These are phyloP conservation scores for Tolypocladium amazonense DNA, from an alignment of 2,329 filamentous ascomycete genomes.

Conservation along the genomic window DNA sequence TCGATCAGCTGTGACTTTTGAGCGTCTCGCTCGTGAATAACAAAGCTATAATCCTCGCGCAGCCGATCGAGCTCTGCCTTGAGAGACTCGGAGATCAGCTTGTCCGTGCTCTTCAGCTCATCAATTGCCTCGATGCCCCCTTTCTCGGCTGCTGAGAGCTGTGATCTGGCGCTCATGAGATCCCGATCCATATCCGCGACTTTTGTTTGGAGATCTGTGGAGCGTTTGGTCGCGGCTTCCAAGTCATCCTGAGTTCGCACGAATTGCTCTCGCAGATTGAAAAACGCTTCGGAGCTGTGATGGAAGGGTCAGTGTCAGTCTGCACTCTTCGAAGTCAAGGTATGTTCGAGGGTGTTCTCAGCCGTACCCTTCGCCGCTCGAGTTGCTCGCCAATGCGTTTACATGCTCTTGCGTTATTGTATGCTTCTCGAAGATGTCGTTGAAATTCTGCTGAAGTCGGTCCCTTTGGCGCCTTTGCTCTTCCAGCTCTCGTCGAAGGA, in stretches of 20 bases:
- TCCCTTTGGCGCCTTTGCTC: slow-evolving; percentile 39
- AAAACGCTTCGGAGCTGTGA: slow-evolving; percentile 42
- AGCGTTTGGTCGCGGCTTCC: slow-evolving; percentile 29
- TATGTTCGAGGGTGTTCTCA: slow-evolving; percentile 7
- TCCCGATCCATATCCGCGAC: slow-evolving; percentile 45
- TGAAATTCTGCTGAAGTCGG: slow-evolving; percentile 42
- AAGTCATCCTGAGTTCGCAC: slow-evolving; percentile 35
- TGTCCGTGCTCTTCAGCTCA: slow-evolving; percentile 48
- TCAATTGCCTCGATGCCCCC: slow-evolving; percentile 44
- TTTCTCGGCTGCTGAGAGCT: slow-evolving; percentile 44
- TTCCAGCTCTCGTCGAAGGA: slow-evolving; percentile 45
- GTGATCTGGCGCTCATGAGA: slow-evolving; percentile 38
- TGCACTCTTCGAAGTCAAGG: not conserved
- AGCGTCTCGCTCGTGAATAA: slow-evolving; percentile 41
- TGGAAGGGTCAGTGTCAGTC: slow-evolving; percentile 31
- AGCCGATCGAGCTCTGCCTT: slow-evolving; percentile 46
- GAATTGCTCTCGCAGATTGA: slow-evolving; percentile 38
- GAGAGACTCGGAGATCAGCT: slow-evolving; percentile 47
- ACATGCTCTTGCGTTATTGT: slow-evolving; percentile 48
- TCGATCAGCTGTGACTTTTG: slow-evolving; percentile 50
- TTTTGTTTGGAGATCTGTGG: slow-evolving; percentile 34
- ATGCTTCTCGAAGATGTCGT: slow-evolving; percentile 47
- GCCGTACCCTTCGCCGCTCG: slow-evolving; percentile 47
- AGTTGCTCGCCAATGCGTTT: slow-evolving; percentile 39
- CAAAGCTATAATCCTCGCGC: slow-evolving; percentile 37